These are phyloP conservation scores for Fonsecaea pedrosoi DNA, from an alignment of 2,329 filamentous ascomycete genomes.

Conservation along the genomic window DNA sequence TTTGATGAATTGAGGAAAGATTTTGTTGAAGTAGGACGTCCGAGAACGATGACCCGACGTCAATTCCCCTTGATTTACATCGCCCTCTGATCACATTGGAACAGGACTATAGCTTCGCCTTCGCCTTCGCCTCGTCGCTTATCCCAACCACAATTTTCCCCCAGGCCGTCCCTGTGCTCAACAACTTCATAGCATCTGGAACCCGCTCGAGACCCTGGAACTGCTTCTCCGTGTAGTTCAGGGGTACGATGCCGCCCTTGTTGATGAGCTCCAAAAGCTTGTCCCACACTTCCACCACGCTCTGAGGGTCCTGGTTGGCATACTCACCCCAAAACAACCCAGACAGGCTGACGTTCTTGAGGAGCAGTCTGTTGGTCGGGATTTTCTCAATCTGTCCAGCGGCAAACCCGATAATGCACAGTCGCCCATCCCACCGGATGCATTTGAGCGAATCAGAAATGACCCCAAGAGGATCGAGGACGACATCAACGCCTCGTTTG, in stretches of 20 bases:
- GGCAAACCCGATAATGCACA: slow-evolving; percentile 88
- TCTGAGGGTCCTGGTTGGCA: slow-evolving; percentile 72
- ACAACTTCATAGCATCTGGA: slow-evolving; percentile 68
- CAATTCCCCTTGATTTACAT: no score
- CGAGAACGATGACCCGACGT: no score
- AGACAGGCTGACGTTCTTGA: slow-evolving; percentile 91
- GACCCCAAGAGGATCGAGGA: slow-evolving; percentile 90
- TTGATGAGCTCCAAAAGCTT: slow-evolving; percentile 78
- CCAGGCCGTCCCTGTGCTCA: slow-evolving; percentile 77
- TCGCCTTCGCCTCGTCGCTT: no score
- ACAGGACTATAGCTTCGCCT: no score
- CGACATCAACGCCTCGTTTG: slow-evolving; percentile 78
- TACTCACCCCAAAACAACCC: slow-evolving; percentile 91
- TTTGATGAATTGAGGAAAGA: no score
- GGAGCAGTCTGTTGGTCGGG: slow-evolving; percentile 84
- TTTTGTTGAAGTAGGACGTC: no score
- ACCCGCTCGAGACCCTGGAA: slow-evolving; percentile 83
- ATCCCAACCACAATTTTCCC: slow-evolving; percentile 93
- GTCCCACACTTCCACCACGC: slow-evolving; percentile 77
- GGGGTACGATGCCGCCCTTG: slow-evolving; percentile 78
- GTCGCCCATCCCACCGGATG: slow-evolving; percentile 86
- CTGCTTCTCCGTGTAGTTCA: slow-evolving; percentile 78
- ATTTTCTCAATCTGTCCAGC: slow-evolving; percentile 87
- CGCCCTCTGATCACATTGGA: no score
- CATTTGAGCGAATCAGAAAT: slow-evolving; percentile 88